phyloP scores from a whole-genome alignment of 306 rosid species.

The Vigna nakashimae region DNA sequence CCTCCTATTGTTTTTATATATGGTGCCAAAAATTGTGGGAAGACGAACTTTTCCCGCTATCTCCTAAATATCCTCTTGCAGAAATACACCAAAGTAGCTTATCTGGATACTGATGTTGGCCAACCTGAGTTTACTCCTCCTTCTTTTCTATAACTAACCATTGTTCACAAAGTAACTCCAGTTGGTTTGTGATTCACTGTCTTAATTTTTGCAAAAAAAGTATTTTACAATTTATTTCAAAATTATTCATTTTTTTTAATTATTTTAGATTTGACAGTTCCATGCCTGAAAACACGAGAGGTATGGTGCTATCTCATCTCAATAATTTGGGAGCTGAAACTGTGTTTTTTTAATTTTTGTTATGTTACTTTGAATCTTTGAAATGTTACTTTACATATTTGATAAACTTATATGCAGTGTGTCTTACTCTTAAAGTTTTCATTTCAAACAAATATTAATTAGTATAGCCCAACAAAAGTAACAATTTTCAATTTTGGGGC shows the following conservation, averaged over 20 bases:
- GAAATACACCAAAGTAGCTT: constrained; percentile 65
- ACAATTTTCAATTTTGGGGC: too few relatives aligned
- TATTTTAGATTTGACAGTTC: constrained; percentile 57
- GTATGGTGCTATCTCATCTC: constrained; percentile 52
- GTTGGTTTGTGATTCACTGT: constrained; percentile 53
- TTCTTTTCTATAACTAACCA: constrained; percentile 75
- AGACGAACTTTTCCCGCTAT: constrained; percentile 87
- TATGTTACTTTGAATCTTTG: constrained; percentile 33
- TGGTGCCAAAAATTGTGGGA: constrained; percentile 88
- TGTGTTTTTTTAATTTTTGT: not conserved
- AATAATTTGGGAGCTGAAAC: not conserved
- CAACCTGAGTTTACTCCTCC: constrained; percentile 96
- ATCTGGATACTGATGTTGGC: constrained; percentile 91
- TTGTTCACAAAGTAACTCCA: constrained; percentile 60
- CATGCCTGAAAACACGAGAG: constrained; percentile 88
- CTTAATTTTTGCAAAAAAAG: not conserved
- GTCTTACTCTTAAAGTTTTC: too few relatives aligned
- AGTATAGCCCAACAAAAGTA: too few relatives aligned
- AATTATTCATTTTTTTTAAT: not conserved
- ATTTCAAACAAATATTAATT: too few relatives aligned
- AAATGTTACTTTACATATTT: too few relatives aligned
- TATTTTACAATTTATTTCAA: too few relatives aligned
- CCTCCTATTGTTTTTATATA: constrained; percentile 74
- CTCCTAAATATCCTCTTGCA: constrained; percentile 74
- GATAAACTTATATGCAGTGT: too few relatives aligned